Evolutionary conservation across 164 flowering plant species (phyloP).

Genomic region (Magnolia officinalis): DNA sequence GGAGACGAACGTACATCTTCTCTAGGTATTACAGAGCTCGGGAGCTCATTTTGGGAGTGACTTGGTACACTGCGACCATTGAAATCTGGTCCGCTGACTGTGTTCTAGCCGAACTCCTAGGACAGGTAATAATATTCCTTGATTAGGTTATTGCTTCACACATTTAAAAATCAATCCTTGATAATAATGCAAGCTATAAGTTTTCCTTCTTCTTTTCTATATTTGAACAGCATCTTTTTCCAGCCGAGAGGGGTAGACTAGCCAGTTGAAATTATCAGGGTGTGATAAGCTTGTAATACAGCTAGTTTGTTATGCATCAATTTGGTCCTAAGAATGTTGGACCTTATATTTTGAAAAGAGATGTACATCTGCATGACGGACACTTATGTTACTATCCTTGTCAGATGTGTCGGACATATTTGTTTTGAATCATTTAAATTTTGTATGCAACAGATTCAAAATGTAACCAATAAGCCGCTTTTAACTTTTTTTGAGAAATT

Average conservation of each 20-base stretch:
- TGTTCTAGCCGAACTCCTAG: conserved; percentile 62
- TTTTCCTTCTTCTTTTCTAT: conserved; percentile 3
- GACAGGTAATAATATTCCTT: conserved; percentile 35
- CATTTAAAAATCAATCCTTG: neutral
- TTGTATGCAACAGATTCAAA: too few species aligned
- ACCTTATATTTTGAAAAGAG: too few species aligned
- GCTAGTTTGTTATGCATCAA: too few species aligned
- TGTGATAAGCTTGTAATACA: conserved; percentile 6
- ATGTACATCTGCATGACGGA: too few species aligned
- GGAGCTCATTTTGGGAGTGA: conserved; percentile 67
- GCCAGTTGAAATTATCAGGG: conserved; percentile 60
- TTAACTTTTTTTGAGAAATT: too few species aligned
- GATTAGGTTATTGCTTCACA: neutral
- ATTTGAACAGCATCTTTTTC: conserved; percentile 48
- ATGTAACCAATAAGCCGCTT: too few species aligned
- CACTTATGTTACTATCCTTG: too few species aligned
- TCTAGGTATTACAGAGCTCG: conserved; percentile 69
- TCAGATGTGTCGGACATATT: too few species aligned
- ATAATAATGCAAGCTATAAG: neutral
- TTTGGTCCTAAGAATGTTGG: too few species aligned
- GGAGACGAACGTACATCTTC: conserved; percentile 61
- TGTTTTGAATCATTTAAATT: too few species aligned
- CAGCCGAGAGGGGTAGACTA: conserved; percentile 69
- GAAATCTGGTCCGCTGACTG: conserved; percentile 83
- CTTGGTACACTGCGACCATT: conserved; percentile 59